Percentiles rank a stretch among this genome's conserved stretches.
These are phyloP conservation scores for Rubroboletus pulcherrimus DNA, from an alignment of 768 basidiomycete genomes.

Conservation along the genomic window DNA sequence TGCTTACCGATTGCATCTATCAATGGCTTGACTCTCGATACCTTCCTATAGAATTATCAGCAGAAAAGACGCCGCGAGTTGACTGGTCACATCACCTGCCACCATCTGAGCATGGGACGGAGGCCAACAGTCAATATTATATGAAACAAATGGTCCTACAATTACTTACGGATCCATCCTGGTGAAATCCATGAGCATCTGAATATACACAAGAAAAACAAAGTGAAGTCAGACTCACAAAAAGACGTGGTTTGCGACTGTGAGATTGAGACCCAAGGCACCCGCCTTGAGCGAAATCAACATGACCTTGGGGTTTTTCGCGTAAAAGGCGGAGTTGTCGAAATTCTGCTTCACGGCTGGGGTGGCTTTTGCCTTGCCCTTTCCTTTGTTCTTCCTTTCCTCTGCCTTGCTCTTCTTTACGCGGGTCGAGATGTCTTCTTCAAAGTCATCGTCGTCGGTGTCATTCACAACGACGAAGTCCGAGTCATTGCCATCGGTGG, in stretches of 20 bases:
- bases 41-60: conserved; percentile 49
- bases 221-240: conserved; percentile 44
- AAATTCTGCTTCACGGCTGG: conserved; percentile 12
- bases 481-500: conserved; percentile 31
- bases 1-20: conserved; percentile 65
- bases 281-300: conserved; percentile 85
- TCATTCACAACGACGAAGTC: conserved; percentile 33
- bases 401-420: conserved; percentile 33
- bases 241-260: conserved; percentile 85
- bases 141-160: neutral
- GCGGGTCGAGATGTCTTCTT: conserved; percentile 29
- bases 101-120: conserved; percentile 50
- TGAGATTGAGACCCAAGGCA: conserved; percentile 82
- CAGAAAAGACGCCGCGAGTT: neutral
- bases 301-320: conserved; percentile 71
- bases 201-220: neutral
- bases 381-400: conserved; percentile 37
- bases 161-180: conserved; percentile 80
- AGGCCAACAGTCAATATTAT: conserved; percentile 1
- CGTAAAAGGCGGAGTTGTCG: conserved; percentile 22
- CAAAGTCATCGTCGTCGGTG: conserved; percentile 30
- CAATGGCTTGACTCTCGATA: conserved; percentile 82
- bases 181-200: conserved; percentile 9
- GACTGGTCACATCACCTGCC: conserved; percentile 48
- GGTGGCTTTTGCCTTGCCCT: conserved; percentile 32